Evolutionary conservation across 345 rosid species (phyloP).

Genomic region (Salix arbutifolia): DNA sequence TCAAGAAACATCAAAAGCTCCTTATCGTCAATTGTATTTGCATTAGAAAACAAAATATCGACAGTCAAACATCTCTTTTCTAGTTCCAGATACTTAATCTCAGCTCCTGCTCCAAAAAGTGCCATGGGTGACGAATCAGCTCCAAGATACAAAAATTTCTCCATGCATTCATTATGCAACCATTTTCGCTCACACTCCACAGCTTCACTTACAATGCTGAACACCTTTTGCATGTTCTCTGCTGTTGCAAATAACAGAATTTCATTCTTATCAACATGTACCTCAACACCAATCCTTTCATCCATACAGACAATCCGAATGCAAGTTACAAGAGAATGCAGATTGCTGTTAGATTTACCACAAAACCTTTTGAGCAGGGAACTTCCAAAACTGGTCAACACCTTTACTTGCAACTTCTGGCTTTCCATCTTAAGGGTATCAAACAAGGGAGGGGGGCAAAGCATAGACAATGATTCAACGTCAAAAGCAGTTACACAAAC

Average conservation of each 20-base stretch:
- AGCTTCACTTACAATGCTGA: slow-evolving; percentile 42
- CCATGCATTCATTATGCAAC: slow-evolving; percentile 70
- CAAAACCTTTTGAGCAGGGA: slow-evolving; percentile 60
- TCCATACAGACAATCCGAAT: slow-evolving; percentile 47
- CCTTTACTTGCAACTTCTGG: slow-evolving; percentile 49
- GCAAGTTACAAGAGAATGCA: slow-evolving; percentile 53
- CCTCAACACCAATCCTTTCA: slow-evolving; percentile 57
- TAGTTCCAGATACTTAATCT: slow-evolving; percentile 82
- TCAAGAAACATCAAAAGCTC: slow-evolving; percentile 65
- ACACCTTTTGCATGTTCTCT: slow-evolving; percentile 48
- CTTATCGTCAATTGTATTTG: slow-evolving; percentile 48
- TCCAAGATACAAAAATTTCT: slow-evolving; percentile 51
- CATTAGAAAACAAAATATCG: slow-evolving; percentile 48
- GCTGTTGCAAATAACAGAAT: slow-evolving; percentile 54
- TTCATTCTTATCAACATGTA: slow-evolving; percentile 58
- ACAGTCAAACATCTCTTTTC: slow-evolving; percentile 59
- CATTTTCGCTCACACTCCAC: slow-evolving; percentile 59
- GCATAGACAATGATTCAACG: slow-evolving; percentile 47
- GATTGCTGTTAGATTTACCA: slow-evolving; percentile 54
- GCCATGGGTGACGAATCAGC: slow-evolving; percentile 54
- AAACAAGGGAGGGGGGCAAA: slow-evolving; percentile 63
- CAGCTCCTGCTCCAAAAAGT: slow-evolving; percentile 83
- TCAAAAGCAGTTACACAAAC: slow-evolving; percentile 87
- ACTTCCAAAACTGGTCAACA: slow-evolving; percentile 56
- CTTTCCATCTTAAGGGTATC: slow-evolving; percentile 47